These are phyloP conservation scores for Fusarium nisikadoi DNA, from an alignment of 2,329 filamentous ascomycete genomes.

Conservation along the genomic window DNA sequence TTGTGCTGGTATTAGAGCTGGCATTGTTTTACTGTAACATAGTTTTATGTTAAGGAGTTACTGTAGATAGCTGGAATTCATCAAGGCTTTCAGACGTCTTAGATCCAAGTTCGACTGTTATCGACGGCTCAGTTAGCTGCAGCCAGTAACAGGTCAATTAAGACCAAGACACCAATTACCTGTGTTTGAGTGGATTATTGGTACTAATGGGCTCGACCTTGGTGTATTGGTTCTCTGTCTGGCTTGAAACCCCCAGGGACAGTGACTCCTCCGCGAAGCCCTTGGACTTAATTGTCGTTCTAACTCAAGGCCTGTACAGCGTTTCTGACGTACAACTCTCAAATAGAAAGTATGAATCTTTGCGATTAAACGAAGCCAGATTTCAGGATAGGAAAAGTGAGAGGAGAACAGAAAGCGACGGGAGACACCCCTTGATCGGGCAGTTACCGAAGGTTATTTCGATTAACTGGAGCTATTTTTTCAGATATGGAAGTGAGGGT, in stretches of 20 bases:
- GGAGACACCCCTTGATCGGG: background rate
- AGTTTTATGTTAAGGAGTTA: background rate
- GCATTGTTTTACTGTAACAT: background rate
- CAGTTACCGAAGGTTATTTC: background rate
- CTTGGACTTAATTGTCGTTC: background rate
- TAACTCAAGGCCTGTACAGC: background rate
- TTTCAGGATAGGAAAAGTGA: background rate
- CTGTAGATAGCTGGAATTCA: background rate
- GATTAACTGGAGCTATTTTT: background rate
- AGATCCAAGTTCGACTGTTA: background rate
- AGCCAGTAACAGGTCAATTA: accelerated
- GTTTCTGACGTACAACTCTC: too few relatives aligned
- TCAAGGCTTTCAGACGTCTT: background rate
- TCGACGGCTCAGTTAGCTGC: background rate
- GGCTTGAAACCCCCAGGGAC: background rate
- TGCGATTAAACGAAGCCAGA: background rate
- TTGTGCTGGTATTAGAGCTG: background rate
- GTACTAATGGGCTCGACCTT: too few relatives aligned
- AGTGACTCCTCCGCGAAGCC: background rate
- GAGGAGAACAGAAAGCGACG: background rate
- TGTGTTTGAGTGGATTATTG: background rate
- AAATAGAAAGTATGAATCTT: background rate
- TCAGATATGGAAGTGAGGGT: background rate
- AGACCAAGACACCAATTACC: accelerated
- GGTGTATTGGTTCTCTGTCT: background rate